Evolutionary conservation across 2,329 filamentous ascomycete species (phyloP).

Genomic region (Pseudogymnoascus sp.): DNA sequence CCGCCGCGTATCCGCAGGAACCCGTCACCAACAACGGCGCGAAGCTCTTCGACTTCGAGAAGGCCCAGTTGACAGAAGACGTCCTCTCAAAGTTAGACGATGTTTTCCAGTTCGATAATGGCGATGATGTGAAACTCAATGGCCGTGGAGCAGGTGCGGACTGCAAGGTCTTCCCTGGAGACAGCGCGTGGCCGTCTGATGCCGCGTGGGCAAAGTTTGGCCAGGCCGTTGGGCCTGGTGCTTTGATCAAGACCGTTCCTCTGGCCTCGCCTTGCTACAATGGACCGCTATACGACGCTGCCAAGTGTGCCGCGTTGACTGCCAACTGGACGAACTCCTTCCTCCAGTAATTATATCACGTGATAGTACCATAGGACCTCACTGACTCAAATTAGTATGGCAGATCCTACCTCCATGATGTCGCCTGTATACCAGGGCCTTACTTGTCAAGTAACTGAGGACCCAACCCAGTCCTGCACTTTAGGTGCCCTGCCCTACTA

Average conservation of each 20-base stretch:
- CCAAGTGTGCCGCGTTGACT: slow-evolving; percentile 28
- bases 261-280: slow-evolving; percentile 39
- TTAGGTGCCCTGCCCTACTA: slow-evolving; percentile 25
- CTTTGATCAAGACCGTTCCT: slow-evolving; percentile 36
- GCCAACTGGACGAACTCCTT: slow-evolving; percentile 29
- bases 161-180: slow-evolving; percentile 19
- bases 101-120: slow-evolving; percentile 10
- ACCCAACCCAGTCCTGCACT: slow-evolving; percentile 26
- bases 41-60: slow-evolving; percentile 8
- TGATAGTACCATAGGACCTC: not conserved
- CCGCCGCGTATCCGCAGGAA: not conserved
- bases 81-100: slow-evolving; percentile 3
- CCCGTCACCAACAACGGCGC: not conserved
- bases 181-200: slow-evolving; percentile 39
- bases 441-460: slow-evolving; percentile 33
- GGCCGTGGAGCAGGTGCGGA: slow-evolving; percentile 1
- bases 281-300: slow-evolving; percentile 25
- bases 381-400: slow-evolving; percentile 30
- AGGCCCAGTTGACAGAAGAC: slow-evolving; percentile 3
- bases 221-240: slow-evolving; percentile 32
- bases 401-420: slow-evolving; percentile 38
- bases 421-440: slow-evolving; percentile 37
- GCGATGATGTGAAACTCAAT: not conserved
- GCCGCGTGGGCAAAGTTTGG: slow-evolving; percentile 40
- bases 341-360: slow-evolving; percentile 27